A percentile compares a stretch with the other conserved stretches of the same genome.
Evolutionary conservation across 2,329 filamentous ascomycete genomes (phyloP).

Genomic region (Aspergillus sp.): DNA sequence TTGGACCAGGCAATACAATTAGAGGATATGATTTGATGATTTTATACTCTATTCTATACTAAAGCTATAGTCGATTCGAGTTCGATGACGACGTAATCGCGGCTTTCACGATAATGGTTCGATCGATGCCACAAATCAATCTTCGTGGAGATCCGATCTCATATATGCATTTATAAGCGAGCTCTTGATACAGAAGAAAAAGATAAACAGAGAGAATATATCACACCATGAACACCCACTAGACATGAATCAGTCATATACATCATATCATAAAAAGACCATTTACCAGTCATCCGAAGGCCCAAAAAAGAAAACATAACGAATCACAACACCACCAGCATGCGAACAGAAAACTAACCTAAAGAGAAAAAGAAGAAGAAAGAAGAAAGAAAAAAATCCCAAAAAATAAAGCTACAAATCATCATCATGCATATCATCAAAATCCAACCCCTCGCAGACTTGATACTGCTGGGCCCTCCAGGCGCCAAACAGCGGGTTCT

Average conservation of each 20-base stretch:
- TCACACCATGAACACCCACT: not conserved
- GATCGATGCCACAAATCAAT: not conserved
- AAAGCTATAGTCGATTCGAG: not conserved
- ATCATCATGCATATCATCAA: constrained; percentile 26
- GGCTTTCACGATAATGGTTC: not conserved
- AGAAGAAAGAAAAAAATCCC: not conserved
- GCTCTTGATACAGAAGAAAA: not conserved
- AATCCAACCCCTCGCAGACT: constrained; percentile 39
- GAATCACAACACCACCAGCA: not conserved
- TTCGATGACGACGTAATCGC: not conserved
- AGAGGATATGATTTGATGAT: constrained; percentile 1
- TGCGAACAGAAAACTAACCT: not conserved
- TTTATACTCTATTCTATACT: not conserved
- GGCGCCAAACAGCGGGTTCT: constrained; percentile 35
- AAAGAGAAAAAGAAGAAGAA: constrained; percentile 3
- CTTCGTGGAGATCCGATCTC: not conserved
- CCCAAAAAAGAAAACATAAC: not conserved
- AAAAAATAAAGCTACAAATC: constrained; percentile 19
- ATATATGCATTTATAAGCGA: not conserved
- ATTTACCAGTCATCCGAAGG: not conserved
- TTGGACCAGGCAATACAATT: not conserved
- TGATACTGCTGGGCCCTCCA: constrained; percentile 38
- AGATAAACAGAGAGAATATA: not conserved
- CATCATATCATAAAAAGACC: not conserved
- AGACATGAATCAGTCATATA: not conserved